Base-by-base conservation (phyloP, 2,329 filamentous ascomycete species). In the Niveomyces coronatus region DNA sequence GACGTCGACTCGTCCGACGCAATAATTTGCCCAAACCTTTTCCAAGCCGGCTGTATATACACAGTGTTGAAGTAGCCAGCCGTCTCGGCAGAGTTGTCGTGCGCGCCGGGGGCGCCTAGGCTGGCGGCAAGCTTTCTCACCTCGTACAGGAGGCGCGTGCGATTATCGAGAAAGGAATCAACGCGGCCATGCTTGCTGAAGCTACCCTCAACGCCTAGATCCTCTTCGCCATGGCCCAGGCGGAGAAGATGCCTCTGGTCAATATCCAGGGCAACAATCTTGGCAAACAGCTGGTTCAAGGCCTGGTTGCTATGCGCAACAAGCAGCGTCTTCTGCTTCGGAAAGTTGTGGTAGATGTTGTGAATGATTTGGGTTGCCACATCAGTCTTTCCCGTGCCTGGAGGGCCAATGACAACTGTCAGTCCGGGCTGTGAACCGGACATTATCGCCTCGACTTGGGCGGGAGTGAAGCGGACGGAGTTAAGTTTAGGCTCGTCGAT, bases 281-380 rank as follows among this genome's bases (percentile, higher is more conserved):
- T 98, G 51, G 93, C 85, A 63, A 98, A 98, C 2, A 98, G 70
- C 56, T 98, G 91, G 53, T 98, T 98, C 9, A 98, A 68, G 3
- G 91, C 93, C 58, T 98, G 93, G 54, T 98, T 98, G 61, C 89
- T 96, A 58, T 98, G 91, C 4, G 91, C 91, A 46, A 98, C 78
- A 28, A 98, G 75, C 14, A 98, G 66, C 1, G 91, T 98, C 49
- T 86, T 82, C 58, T 98, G 87, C 46, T 81, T 71, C 7, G 91
- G 88, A 56, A 95, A 98, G 61, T 96, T 94, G 66, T 96, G 89
- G 55, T 98, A 98, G 49, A 98, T 83, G 58, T 96, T 95, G 65
- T 85, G 95, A 63, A 98, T 98, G 56, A 96, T 93, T 59, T 98
- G 91, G 4, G 89, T 95, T 33, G 87, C 88, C 37, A 98, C 91